These are phyloP conservation scores for Hanseniaspora hatyaiensis DNA, from an alignment of 805 yeast genomes.

Conservation along the genomic window DNA sequence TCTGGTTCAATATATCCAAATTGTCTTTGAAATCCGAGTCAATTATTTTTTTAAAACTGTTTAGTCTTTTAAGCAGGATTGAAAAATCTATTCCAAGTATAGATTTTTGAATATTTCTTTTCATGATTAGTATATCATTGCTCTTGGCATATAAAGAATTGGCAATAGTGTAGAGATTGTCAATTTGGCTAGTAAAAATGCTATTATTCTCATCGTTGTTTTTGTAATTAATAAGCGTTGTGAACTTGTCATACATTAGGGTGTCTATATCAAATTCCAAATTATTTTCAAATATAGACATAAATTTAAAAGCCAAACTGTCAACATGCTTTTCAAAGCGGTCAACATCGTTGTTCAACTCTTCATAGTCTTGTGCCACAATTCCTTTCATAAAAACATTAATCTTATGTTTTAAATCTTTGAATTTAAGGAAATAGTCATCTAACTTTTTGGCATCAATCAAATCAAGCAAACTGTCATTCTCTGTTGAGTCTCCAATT, in stretches of 20 bases:
- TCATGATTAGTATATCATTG: conserved; percentile 16
- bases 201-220: too few species aligned
- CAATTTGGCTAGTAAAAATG: not conserved
- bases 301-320: too few species aligned
- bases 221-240: not conserved
- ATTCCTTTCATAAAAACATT: conserved; percentile 20
- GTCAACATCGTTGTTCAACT: not conserved
- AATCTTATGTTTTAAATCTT: conserved; percentile 19
- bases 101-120: conserved; percentile 21
- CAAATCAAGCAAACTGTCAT: conserved; percentile 26
- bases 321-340: not conserved
- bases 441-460: conserved; percentile 28
- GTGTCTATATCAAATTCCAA: conserved; percentile 12
- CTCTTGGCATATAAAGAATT: conserved; percentile 12
- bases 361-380: not conserved
- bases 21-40: conserved; percentile 1
- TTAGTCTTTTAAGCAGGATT: conserved; percentile 19
- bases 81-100: not conserved
- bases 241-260: conserved; percentile 11
- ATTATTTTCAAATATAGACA: not conserved
- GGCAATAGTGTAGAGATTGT: conserved; percentile 9
- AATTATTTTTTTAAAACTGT: conserved; percentile 19
- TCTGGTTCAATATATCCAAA: not conserved
- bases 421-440: conserved; percentile 28
- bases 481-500: conserved; percentile 11